phyloP scores from a whole-genome alignment of 441 rosid genomes.

The Erodium chrysanthum region DNA sequence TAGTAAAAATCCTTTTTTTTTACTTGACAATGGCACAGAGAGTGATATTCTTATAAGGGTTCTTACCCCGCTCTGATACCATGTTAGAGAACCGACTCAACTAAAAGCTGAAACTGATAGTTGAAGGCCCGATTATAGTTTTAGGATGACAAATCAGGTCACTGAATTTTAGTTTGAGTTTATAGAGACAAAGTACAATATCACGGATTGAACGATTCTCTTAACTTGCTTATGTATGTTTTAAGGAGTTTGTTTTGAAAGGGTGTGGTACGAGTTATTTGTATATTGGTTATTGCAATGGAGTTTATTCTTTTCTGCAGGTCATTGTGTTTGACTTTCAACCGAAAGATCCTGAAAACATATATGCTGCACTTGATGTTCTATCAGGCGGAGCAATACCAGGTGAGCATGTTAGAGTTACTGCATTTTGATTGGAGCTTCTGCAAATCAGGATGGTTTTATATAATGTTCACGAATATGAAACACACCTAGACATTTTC shows the following conservation, averaged over 20 bases:
- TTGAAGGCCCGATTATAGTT: background rate
- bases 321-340: conserved; percentile 58
- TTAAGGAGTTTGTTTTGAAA: too few relatives aligned
- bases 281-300: background rate
- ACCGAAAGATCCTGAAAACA: conserved; percentile 59
- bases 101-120: background rate
- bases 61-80: background rate
- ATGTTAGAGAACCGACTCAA: background rate
- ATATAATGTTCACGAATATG: too few relatives aligned
- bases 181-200: background rate
- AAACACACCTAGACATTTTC: background rate
- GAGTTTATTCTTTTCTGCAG: conserved; percentile 19
- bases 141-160: background rate
- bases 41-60: background rate
- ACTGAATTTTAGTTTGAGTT: background rate
- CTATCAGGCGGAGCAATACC: conserved; percentile 46
- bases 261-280: too few relatives aligned
- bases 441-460: too few relatives aligned
- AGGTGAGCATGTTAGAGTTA: conserved; percentile 30
- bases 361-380: conserved; percentile 45
- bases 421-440: background rate
- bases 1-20: background rate
- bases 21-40: background rate
- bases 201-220: background rate
- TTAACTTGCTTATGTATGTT: background rate